Percentiles rank a stretch among this genome's conserved stretches.
Conservation (phyloP, 129 eudicot genomes). For the Artemisia tridentata region DNA sequence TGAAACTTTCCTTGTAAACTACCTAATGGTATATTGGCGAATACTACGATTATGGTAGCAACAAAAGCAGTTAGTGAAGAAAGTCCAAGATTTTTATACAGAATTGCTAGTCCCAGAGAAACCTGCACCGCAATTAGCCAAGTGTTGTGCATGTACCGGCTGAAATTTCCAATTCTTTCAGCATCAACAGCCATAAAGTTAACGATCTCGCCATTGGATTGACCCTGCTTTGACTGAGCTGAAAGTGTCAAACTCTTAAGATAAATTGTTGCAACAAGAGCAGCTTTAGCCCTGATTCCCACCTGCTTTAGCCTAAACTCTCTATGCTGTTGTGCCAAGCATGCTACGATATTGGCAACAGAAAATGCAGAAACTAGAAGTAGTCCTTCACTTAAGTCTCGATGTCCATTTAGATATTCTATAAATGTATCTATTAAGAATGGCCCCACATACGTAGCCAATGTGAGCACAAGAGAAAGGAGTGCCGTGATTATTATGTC, state of each 20-base stretch:
- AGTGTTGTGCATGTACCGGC: slow-evolving; percentile 70
- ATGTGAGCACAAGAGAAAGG: slow-evolving; percentile 42
- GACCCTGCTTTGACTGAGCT: slow-evolving; percentile 54
- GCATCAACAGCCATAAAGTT: slow-evolving; percentile 90
- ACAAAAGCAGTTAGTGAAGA: slow-evolving; percentile 66
- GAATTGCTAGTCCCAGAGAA: slow-evolving; percentile 49
- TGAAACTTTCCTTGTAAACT: slow-evolving; percentile 66
- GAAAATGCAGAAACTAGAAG: slow-evolving; percentile 59
- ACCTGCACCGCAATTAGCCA: slow-evolving; percentile 72
- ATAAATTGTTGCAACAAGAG: slow-evolving; percentile 66
- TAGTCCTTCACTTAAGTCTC: slow-evolving; percentile 40
- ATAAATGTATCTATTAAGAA: slow-evolving; percentile 71
- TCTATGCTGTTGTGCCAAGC: slow-evolving; percentile 64
- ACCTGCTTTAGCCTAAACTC: slow-evolving; percentile 58
- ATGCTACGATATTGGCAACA: slow-evolving; percentile 65
- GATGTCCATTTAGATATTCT: slow-evolving; percentile 57
- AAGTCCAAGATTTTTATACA: slow-evolving; percentile 67
- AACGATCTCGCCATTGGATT: slow-evolving; percentile 71
- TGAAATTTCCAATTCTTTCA: slow-evolving; percentile 61
- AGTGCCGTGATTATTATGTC: slow-evolving; percentile 54
- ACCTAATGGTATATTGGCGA: slow-evolving; percentile 65
- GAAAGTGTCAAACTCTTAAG: slow-evolving; percentile 70
- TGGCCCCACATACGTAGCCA: slow-evolving; percentile 78
- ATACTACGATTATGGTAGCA: slow-evolving; percentile 57
- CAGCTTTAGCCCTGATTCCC: slow-evolving; percentile 54